Evolutionary conservation across 2,329 filamentous ascomycete species (phyloP), one percentile per base, ranked within the genome.

Genomic region (Alternaria sp.): DNA sequence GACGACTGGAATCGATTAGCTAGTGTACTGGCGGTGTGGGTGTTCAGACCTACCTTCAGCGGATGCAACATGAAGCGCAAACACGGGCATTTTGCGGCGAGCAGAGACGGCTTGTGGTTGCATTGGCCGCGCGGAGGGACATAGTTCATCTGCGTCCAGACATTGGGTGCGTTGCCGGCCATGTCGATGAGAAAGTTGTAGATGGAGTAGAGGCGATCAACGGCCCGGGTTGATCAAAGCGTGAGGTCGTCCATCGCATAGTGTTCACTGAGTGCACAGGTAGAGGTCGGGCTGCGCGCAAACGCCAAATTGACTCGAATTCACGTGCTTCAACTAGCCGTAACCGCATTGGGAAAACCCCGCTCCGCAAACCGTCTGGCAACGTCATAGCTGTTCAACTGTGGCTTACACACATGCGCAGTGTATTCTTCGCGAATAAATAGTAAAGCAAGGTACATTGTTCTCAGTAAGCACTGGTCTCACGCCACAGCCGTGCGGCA

Each of bases 31-130:
- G 10, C 4, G 21, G 43, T 5, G 25, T 46, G 5, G 4, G 18
- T 26, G 1, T 2, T 7, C 28, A 14, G 30, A 26, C 69, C 53
- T 71, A 83, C 85, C 77, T 87, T 87, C 46, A 87, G 78, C 0
- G 86, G 86, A 74, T 87, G 86, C 7, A 86, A 74, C 86, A 87
- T 87, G 78, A 87, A 87, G 18, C 86, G 81, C 45, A 86, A 75
- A 71, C 86, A 87, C 5, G 85, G 79, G 67, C 86, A 87, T 55
- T 76, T 81, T 2, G 82, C 71, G 3, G 79, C 81, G 30, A 86
- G 73, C 15, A 86, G 71, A 23, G 81, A 82, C 3, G 78, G 75
- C 66, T 85, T 86, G 78, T 81, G 81, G 55, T 85, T 84, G 75
- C 85, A 87, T 56, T 79, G 79, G 26, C 85, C 85, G 43, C 83